These are phyloP conservation scores for Fusarium camptoceras DNA, from an alignment of 2,329 filamentous ascomycete species.

Conservation along the genomic window DNA sequence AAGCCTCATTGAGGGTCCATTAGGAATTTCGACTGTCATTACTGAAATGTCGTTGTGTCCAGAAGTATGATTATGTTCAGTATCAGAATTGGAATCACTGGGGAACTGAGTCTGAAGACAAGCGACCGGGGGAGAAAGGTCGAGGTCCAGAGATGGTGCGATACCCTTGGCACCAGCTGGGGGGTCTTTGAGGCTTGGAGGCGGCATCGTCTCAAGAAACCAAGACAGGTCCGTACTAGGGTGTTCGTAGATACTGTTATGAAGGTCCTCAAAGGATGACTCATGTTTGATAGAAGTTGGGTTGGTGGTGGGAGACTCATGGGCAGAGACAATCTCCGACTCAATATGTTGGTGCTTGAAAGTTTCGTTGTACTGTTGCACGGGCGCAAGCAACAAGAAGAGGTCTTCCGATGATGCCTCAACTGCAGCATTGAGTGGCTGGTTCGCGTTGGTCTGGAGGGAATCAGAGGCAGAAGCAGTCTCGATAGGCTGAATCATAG, in stretches of 20 bases:
- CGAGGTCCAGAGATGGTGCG: neutral
- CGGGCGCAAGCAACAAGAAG: neutral
- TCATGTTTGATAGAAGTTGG: neutral
- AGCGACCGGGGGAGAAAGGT: neutral
- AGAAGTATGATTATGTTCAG: neutral
- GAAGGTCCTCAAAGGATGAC: neutral
- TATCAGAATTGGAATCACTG: neutral
- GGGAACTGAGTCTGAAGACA: neutral
- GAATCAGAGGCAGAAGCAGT: neutral
- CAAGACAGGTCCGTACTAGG: neutral
- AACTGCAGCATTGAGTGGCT: neutral
- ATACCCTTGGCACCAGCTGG: neutral
- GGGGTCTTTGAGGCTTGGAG: neutral
- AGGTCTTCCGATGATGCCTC: neutral
- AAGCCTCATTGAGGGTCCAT: neutral
- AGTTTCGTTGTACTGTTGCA: neutral
- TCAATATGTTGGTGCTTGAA: neutral
- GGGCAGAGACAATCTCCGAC: neutral
- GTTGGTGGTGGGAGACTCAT: neutral
- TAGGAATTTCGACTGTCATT: neutral
- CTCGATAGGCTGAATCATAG: neutral
- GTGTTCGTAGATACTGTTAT: neutral
- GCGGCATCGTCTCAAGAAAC: neutral
- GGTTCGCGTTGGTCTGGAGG: neutral
- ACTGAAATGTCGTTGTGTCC: neutral